These are phyloP conservation scores for Juncus inflexus DNA, from an alignment of 176 grass and related monocot genomes.

Conservation along the genomic window DNA sequence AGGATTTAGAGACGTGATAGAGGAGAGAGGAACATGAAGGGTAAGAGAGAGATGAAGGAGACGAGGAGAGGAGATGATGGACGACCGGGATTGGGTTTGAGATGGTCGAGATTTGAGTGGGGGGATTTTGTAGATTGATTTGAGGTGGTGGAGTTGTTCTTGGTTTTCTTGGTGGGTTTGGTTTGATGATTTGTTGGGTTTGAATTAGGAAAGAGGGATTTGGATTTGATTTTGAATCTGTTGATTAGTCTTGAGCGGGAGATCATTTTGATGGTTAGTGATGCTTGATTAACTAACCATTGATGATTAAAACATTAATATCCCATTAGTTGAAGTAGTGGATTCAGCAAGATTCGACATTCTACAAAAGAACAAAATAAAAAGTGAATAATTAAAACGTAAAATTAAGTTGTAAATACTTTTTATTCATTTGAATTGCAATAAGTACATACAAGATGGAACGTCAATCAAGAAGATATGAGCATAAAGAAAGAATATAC, in stretches of 20 bases:
- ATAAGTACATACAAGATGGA: too few relatives aligned
- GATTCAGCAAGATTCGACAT: too few relatives aligned
- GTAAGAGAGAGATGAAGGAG: conserved; percentile 48
- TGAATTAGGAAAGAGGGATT: neutral
- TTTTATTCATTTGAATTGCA: too few relatives aligned
- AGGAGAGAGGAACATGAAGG: conserved; percentile 64
- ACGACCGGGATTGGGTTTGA: conserved; percentile 42
- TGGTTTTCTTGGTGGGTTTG: conserved; percentile 5
- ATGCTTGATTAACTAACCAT: too few relatives aligned
- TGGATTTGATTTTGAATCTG: conserved; percentile 11
- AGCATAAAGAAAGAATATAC: too few relatives aligned
- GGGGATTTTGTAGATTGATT: neutral
- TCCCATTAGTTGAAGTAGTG: too few relatives aligned
- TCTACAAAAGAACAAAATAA: too few relatives aligned
- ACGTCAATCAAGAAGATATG: too few relatives aligned
- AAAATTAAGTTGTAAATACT: too few relatives aligned
- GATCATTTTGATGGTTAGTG: neutral
- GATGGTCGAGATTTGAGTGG: conserved; percentile 56
- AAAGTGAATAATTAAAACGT: too few relatives aligned
- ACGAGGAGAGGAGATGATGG: conserved; percentile 40
- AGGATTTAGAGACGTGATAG: conserved; percentile 57
- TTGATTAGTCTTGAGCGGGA: conserved; percentile 4
- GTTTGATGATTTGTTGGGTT: neutral
- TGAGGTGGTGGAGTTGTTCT: neutral
- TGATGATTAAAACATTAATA: too few relatives aligned